phyloP scores from a whole-genome alignment of 78 protist genomes.

The Tieghemostelium lacteum region DNA sequence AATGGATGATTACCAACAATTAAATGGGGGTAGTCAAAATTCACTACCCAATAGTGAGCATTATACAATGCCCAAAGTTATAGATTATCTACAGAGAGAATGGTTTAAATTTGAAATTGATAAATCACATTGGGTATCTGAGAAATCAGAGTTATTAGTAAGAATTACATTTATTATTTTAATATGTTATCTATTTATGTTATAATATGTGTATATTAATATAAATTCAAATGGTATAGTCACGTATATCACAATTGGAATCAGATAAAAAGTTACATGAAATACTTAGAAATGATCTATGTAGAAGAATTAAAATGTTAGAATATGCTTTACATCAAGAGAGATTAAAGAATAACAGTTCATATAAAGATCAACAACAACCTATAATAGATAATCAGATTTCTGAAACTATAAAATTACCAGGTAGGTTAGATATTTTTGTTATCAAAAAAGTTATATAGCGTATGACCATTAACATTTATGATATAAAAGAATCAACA shows the following conservation, averaged over 20 bases:
- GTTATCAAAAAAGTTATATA: neutral
- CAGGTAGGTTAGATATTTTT: neutral
- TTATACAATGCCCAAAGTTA: constrained; percentile 68
- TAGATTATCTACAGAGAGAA: constrained; percentile 53
- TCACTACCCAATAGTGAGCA: too few species aligned
- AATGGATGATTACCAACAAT: too few species aligned
- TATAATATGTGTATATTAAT: neutral
- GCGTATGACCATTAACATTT: neutral
- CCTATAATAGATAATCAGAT: neutral
- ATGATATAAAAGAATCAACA: neutral
- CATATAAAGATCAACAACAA: neutral
- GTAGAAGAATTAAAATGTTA: constrained; percentile 53
- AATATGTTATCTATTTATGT: neutral
- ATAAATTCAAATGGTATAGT: neutral
- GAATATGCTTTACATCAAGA: constrained; percentile 71
- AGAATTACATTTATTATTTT: neutral
- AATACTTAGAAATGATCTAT: constrained; percentile 24
- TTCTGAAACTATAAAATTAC: neutral
- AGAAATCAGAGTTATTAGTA: constrained; percentile 44
- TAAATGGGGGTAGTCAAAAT: too few species aligned
- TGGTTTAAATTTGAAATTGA: constrained; percentile 68
- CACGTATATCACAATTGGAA: constrained; percentile 38
- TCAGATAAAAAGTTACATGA: constrained; percentile 39
- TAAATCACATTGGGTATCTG: constrained; percentile 59
- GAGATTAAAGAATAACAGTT: constrained; percentile 28